Evolutionary conservation across 1,284 basidiomycete genomes (phyloP).

Genomic region (Schizophyllum amplum): DNA sequence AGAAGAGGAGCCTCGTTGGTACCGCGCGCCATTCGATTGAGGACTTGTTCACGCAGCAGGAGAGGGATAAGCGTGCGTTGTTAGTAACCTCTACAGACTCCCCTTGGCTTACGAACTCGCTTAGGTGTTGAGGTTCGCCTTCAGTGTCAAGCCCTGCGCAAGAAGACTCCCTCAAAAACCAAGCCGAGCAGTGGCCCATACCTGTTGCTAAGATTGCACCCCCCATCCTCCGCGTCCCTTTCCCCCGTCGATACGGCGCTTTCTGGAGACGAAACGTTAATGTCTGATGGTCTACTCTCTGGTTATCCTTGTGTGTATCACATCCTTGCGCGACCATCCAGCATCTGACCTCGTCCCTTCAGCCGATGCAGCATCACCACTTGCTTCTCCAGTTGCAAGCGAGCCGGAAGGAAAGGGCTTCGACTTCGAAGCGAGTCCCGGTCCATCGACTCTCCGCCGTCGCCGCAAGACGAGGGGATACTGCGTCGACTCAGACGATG

Average conservation of each 20-base stretch:
- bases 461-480: constrained; percentile 16
- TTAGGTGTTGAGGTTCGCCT: constrained; percentile 34
- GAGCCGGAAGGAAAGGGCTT: not conserved
- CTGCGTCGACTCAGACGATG: constrained; percentile 23
- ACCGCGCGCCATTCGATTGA: constrained; percentile 37
- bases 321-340: not conserved
- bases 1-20: constrained; percentile 45
- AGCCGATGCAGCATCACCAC: not conserved
- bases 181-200: not conserved
- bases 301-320: not conserved
- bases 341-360: not conserved
- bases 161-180: not conserved
- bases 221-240: constrained; percentile 2
- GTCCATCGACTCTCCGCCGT: constrained; percentile 9
- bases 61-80: constrained; percentile 33
- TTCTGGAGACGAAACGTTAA: not conserved
- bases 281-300: not conserved
- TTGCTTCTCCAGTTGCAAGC: not conserved
- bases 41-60: constrained; percentile 42
- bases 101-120: constrained; percentile 5
- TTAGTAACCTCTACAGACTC: constrained; percentile 1
- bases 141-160: constrained; percentile 18
- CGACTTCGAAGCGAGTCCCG: not conserved
- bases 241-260: not conserved
- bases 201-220: constrained; percentile 8